Conservation (phyloP, 2,329 filamentous ascomycete species). For the Byssothecium circinans region DNA sequence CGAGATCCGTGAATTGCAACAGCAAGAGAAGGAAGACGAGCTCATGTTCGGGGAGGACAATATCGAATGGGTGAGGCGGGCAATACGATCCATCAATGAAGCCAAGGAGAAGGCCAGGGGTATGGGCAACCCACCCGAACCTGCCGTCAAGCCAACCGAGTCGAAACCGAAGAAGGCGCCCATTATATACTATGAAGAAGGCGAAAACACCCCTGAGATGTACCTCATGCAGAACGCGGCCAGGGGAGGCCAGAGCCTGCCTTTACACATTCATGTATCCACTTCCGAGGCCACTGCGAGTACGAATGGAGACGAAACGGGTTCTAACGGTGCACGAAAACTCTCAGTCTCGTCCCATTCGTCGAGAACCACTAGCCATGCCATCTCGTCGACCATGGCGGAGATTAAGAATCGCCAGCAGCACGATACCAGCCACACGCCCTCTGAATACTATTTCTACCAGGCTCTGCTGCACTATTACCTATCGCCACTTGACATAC, state of each 20-base stretch:
- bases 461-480: constrained; percentile 86
- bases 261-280: constrained; percentile 20
- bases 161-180: constrained; percentile 52
- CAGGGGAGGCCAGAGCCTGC: constrained; percentile 48
- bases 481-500: constrained; percentile 85
- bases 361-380: constrained; percentile 31
- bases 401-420: constrained; percentile 50
- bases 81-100: constrained; percentile 71
- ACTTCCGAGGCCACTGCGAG: constrained; percentile 10
- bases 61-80: constrained; percentile 83
- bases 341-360: constrained; percentile 36
- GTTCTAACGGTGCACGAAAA: constrained; percentile 19
- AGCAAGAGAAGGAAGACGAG: constrained; percentile 86
- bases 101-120: constrained; percentile 74
- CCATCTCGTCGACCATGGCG: constrained; percentile 47
- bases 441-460: constrained; percentile 79
- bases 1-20: constrained; percentile 73
- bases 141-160: constrained; percentile 54
- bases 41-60: constrained; percentile 87
- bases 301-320: not conserved
- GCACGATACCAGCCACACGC: constrained; percentile 49
- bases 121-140: constrained; percentile 65
- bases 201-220: constrained; percentile 54
- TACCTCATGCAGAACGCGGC: constrained; percentile 53
- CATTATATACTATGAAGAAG: constrained; percentile 52